Conservation (phyloP, 371 early-diverging fungal species). For the Coemansia sp. region DNA sequence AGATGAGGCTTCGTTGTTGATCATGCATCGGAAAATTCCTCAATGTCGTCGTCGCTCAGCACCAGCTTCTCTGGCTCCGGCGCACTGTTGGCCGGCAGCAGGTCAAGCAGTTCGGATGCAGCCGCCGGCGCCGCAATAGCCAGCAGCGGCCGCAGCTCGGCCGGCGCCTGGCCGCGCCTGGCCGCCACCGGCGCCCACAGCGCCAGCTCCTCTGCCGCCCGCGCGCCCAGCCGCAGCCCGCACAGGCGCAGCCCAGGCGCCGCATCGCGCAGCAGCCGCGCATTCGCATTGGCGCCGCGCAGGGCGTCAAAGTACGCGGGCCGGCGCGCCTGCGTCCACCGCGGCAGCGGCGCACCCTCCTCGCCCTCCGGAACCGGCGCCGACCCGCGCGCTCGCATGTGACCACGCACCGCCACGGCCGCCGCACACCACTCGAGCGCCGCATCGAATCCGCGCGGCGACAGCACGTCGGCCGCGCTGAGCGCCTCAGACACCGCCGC, state of each 20-base stretch:
- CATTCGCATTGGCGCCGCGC: conserved; percentile 6
- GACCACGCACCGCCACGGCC: conserved; percentile 26
- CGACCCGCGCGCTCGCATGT: conserved; percentile 22
- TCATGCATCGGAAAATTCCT: conserved; percentile 39
- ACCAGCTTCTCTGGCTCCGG: conserved; percentile 15
- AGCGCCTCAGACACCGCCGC: conserved; percentile 21
- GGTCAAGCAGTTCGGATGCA: not conserved
- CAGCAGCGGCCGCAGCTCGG: not conserved
- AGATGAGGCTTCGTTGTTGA: not conserved
- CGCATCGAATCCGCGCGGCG: not conserved
- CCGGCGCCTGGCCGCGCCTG: not conserved
- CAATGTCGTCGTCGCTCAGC: conserved; percentile 46
- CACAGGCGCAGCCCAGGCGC: conserved; percentile 8
- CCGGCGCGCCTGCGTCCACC: conserved; percentile 19
- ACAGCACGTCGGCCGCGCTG: conserved; percentile 37
- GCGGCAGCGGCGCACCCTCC: not conserved
- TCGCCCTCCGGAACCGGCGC: not conserved
- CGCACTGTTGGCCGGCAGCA: not conserved
- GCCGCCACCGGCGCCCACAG: conserved; percentile 19
- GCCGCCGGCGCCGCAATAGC: not conserved
- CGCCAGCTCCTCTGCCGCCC: conserved; percentile 21
- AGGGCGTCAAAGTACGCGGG: conserved; percentile 32
- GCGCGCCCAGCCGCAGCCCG: conserved; percentile 5
- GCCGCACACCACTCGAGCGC: conserved; percentile 13
- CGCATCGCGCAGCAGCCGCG: conserved; percentile 11